Conservation (phyloP, 331 rosid species). For the Phaseolus coccineus region DNA sequence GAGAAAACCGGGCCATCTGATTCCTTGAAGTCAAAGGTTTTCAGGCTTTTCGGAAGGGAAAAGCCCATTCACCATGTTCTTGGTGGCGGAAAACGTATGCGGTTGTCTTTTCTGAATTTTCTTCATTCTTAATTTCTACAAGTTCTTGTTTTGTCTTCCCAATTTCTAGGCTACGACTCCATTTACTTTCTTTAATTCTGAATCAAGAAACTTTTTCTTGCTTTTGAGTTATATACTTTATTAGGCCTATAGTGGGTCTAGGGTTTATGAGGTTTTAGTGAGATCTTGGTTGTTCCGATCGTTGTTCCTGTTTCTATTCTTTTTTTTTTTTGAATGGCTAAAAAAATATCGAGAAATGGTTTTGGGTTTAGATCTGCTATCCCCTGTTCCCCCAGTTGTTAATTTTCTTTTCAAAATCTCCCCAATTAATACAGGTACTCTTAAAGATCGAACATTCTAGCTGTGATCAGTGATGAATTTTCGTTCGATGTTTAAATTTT, state of each 20-base stretch:
- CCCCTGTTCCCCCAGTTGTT: background rate
- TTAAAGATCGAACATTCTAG: conserved; percentile 28
- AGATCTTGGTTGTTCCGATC: conserved; percentile 39
- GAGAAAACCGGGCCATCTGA: conserved; percentile 54
- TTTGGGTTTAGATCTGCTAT: conserved; percentile 55
- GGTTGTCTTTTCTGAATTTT: background rate
- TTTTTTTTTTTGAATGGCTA: background rate
- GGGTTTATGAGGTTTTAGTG: conserved; percentile 46
- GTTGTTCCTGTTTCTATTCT: background rate
- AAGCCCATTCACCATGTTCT: conserved; percentile 76
- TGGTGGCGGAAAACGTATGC: conserved; percentile 94
- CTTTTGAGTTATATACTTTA: background rate
- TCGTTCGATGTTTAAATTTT: background rate
- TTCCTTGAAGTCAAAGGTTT: conserved; percentile 58
- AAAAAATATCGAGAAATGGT: background rate
- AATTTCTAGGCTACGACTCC: background rate
- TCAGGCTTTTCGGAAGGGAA: conserved; percentile 89
- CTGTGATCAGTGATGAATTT: background rate
- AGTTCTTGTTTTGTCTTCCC: background rate
- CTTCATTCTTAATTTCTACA: background rate
- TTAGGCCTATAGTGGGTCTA: background rate
- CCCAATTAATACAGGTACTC: background rate
- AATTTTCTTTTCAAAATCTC: background rate
- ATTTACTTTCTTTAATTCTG: background rate
- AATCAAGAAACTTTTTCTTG: background rate